Evolutionary conservation across 192 early-diverging fungal species (phyloP).

Genomic region (Backusella mclennaniae): DNA sequence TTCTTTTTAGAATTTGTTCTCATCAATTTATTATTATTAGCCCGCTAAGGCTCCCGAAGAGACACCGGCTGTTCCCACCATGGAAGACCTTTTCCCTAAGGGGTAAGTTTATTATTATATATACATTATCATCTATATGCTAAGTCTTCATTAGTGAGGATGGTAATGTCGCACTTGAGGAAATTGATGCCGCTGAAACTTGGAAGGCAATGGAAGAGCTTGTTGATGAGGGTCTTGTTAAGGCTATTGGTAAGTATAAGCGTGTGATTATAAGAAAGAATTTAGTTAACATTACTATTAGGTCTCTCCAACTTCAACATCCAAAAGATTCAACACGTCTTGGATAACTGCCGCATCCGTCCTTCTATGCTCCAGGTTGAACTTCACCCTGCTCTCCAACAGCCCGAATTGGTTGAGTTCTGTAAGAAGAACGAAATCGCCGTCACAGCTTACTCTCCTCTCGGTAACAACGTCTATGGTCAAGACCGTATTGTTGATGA

Average conservation of each 20-base stretch:
- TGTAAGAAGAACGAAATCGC: conserved; percentile 67
- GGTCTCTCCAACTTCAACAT: conserved; percentile 73
- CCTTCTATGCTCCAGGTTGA: conserved; percentile 89
- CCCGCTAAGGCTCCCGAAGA: conserved; percentile 18
- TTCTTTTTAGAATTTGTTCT: background rate
- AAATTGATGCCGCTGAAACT: conserved; percentile 53
- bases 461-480: conserved; percentile 54
- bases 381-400: conserved; percentile 74
- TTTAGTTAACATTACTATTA: conserved; percentile 9
- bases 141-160: background rate
- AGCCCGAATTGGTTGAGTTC: conserved; percentile 71
- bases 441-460: conserved; percentile 83
- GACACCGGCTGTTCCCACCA: conserved; percentile 22
- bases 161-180: conserved; percentile 37
- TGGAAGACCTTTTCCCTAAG: conserved; percentile 31
- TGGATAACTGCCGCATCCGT: conserved; percentile 24
- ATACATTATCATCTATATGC: background rate
- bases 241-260: conserved; percentile 39
- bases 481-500: conserved; percentile 33
- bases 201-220: conserved; percentile 77
- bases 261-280: background rate
- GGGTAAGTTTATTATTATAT: conserved; percentile 14
- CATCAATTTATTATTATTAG: background rate
- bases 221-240: conserved; percentile 55
- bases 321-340: conserved; percentile 35